Evolutionary conservation across 345 rosid species (phyloP).

Genomic region (Aethionema arabicum): DNA sequence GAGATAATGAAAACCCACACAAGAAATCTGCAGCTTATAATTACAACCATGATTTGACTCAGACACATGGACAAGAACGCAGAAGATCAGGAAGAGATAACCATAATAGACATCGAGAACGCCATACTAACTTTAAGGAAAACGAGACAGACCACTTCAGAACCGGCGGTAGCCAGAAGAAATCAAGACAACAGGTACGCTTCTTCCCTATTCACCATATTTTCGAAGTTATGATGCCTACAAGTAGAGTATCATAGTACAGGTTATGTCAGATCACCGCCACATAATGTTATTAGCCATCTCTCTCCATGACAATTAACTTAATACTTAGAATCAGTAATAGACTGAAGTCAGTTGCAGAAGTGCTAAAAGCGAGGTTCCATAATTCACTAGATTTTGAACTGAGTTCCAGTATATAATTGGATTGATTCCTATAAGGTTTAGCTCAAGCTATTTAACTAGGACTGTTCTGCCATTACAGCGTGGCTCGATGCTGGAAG

Average conservation of each 20-base stretch:
- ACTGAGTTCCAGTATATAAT: neutral
- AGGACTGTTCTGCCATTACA: constrained; percentile 34
- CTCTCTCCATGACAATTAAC: constrained; percentile 7
- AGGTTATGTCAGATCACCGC: neutral
- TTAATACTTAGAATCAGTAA: neutral
- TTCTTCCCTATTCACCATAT: constrained; percentile 14
- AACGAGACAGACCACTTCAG: constrained; percentile 50
- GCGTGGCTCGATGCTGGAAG: constrained; percentile 62
- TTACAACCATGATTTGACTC: constrained; percentile 43
- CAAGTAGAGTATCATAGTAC: neutral
- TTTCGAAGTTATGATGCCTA: neutral
- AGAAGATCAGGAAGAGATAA: constrained; percentile 61
- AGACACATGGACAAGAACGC: constrained; percentile 44
- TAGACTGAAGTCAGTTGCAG: constrained; percentile 4
- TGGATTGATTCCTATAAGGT: constrained; percentile 10
- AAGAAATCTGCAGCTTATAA: constrained; percentile 53
- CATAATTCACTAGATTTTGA: neutral
- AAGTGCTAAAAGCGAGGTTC: neutral
- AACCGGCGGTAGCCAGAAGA: constrained; percentile 55
- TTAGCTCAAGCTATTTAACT: constrained; percentile 5
- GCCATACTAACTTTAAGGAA: constrained; percentile 57
- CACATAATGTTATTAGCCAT: constrained; percentile 5
- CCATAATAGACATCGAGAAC: constrained; percentile 58
- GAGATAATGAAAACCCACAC: constrained; percentile 54
- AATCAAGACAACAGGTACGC: constrained; percentile 57